A percentile compares a stretch with the other conserved stretches of the same genome.
These are phyloP conservation scores for Endocalyx cinctus DNA, from an alignment of 2,329 filamentous ascomycete species.

Conservation along the genomic window DNA sequence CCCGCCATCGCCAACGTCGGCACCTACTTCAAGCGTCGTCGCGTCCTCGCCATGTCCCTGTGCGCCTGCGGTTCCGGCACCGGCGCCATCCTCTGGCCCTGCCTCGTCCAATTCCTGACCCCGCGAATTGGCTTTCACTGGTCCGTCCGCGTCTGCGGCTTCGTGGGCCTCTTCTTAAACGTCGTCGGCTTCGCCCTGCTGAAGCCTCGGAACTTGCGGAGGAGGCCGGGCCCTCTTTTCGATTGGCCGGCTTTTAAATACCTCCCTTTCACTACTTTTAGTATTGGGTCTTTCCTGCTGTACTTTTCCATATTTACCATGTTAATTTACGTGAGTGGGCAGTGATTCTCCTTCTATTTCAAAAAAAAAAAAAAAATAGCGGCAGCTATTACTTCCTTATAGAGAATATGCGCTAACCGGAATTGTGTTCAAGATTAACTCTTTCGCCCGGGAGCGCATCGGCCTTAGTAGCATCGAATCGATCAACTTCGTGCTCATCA, in stretches of 20 bases:
- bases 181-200: constrained; percentile 1
- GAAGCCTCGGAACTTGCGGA: background rate
- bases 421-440: constrained; percentile 31
- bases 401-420: too few species aligned
- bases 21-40: constrained; percentile 51
- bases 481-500: constrained; percentile 54
- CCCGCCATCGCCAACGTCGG: constrained; percentile 1
- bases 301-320: constrained; percentile 1
- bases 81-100: constrained; percentile 61
- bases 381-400: too few species aligned
- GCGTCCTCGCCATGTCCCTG: constrained; percentile 55
- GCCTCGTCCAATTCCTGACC: constrained; percentile 52
- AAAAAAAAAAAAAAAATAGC: too few species aligned
- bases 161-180: background rate
- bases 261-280: background rate
- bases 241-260: background rate
- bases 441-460: constrained; percentile 36
- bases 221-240: background rate
- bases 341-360: too few species aligned
- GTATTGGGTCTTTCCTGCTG: background rate
- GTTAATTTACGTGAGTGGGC: constrained; percentile 1
- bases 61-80: constrained; percentile 56
- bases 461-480: constrained; percentile 44
- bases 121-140: constrained; percentile 60
- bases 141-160: constrained; percentile 57